Percentiles rank a stretch among this genome's conserved stretches.
Conservation (phyloP, 192 early-diverging fungal genomes). For the Coemansia sp. region DNA sequence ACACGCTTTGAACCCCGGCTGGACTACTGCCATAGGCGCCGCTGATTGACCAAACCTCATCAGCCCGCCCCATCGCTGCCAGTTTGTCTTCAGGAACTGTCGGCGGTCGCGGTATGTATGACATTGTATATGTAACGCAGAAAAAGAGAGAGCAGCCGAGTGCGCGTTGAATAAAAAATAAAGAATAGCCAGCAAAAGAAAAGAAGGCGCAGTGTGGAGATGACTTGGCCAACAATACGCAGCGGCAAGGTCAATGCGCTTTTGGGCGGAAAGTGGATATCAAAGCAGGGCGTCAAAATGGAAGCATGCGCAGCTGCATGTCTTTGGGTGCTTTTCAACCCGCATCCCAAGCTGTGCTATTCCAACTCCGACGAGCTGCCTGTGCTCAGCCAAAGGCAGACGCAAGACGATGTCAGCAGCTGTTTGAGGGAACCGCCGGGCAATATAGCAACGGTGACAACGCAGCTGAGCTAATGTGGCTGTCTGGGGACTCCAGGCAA, state of each 20-base stretch:
- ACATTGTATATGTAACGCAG: conserved; percentile 13
- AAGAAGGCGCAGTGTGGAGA: conserved; percentile 5
- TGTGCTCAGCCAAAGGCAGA: no score
- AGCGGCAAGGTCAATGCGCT: conserved; percentile 3
- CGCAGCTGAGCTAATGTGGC: conserved; percentile 11
- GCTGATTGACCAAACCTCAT: conserved; percentile 25
- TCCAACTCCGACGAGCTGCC: conserved; percentile 1
- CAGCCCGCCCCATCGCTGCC: conserved; percentile 27
- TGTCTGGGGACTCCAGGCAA: neutral
- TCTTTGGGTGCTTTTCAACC: neutral
- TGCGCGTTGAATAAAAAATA: neutral
- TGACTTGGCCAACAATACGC: conserved; percentile 1
- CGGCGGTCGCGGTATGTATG: conserved; percentile 33
- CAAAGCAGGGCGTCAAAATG: neutral
- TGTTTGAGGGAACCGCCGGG: neutral
- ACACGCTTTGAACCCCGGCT: neutral
- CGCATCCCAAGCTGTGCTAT: neutral
- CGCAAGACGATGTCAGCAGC: conserved; percentile 1
- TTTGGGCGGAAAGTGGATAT: conserved; percentile 1
- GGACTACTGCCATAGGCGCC: conserved; percentile 25
- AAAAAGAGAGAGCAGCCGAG: neutral
- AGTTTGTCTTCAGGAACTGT: conserved; percentile 1
- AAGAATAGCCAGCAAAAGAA: conserved; percentile 4
- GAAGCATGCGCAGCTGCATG: conserved; percentile 4
- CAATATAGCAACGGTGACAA: neutral